Base-by-base conservation (phyloP, 31 red algal genomes). In the Endocladia muricata region DNA sequence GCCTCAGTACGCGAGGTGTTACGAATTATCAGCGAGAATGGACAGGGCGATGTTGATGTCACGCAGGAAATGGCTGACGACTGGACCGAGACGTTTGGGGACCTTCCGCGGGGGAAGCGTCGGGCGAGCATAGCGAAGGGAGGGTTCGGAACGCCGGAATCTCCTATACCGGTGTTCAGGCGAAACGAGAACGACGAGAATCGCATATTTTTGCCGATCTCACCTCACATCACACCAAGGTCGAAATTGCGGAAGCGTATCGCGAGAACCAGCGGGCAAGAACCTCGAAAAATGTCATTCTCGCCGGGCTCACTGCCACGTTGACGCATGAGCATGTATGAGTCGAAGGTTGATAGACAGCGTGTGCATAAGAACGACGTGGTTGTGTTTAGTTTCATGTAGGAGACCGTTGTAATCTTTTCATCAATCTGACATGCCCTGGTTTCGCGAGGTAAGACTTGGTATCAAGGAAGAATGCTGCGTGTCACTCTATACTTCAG, bases 171-270 rank as follows among this genome's bases (percentile, higher is more conserved):
- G 4, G 13, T 40, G 17, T 37, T 37, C 32, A 63, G 62, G 7
- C 55, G 42, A 31, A 0, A 4, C 2, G 19, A 60, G 25, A 36
- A 37, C 5, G 44, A 41, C 6, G 75, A 78, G 38, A 37, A 77
- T 3, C 17, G 37, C 33, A 64, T 68, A 37, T 68, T 52, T 47
- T 68, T 68, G 11, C 77, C 77, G 1, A 65, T 68, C 13, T 23
- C 25, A 15, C 77, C 77, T 35, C 64, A 68, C 31, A 48, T 81
- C 30, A 81, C 63, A 28, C 77, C 77, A 13, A 49, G 77, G 29
- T 69, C 62, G 2, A 81, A 81, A 37, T 70, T 81, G 77, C 55
- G 77, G 49, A 81, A 81, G 51, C 52, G 17, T 61, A 26, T 68
- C 63, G 49, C 39, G 28, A 29, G 32, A 8, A 70, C 60, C 55